These are phyloP conservation scores for Penicillium sp. DNA, from an alignment of 2,329 filamentous ascomycete genomes.

Conservation along the genomic window DNA sequence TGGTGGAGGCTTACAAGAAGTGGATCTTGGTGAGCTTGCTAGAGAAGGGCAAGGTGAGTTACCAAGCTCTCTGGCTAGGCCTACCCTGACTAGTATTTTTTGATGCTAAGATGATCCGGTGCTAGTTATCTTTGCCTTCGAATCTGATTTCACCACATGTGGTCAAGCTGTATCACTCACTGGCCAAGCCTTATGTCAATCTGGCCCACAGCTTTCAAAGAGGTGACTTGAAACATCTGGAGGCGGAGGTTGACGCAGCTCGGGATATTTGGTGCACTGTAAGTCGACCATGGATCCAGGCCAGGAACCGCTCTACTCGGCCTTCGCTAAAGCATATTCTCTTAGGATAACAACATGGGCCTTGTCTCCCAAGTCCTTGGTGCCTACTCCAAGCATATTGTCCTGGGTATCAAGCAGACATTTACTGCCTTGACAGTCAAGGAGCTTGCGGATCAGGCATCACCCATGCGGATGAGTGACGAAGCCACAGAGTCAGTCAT, in stretches of 20 bases:
- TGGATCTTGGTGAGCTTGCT: conserved; percentile 82
- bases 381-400: conserved; percentile 76
- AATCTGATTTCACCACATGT: conserved; percentile 60
- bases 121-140: conserved; percentile 58
- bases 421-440: conserved; percentile 69
- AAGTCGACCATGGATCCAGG: conserved; percentile 32
- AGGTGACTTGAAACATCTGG: conserved; percentile 64
- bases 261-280: conserved; percentile 65
- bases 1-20: conserved; percentile 90
- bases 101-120: conserved; percentile 15
- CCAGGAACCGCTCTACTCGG: background rate
- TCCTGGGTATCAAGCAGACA: conserved; percentile 73
- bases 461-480: conserved; percentile 33
- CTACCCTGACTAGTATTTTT: background rate
- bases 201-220: conserved; percentile 73
- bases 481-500: conserved; percentile 44
- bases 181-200: conserved; percentile 73
- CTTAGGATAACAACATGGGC: conserved; percentile 71
- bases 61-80: background rate
- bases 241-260: conserved; percentile 67
- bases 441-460: conserved; percentile 49
- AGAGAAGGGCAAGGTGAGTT: conserved; percentile 66
- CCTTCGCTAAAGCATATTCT: conserved; percentile 17
- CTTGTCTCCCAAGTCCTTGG: conserved; percentile 72
- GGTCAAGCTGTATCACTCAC: conserved; percentile 61